These are phyloP conservation scores for Elsinoe batatas DNA, from an alignment of 2,329 filamentous ascomycete genomes.

Conservation along the genomic window DNA sequence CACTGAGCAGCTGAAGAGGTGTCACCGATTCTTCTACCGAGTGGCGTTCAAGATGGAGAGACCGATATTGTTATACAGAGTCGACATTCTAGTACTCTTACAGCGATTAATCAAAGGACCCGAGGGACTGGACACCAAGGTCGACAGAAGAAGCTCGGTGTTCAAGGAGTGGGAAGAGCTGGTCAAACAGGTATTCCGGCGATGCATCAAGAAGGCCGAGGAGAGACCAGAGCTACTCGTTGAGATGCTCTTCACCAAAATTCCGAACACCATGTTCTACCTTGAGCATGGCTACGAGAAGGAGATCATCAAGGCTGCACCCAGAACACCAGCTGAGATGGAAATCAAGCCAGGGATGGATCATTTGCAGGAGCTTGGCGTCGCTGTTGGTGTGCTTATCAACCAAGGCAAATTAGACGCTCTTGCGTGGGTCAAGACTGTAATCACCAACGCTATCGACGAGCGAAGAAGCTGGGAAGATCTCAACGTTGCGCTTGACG, in stretches of 20 bases:
- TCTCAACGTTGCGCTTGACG: slow-evolving; percentile 48
- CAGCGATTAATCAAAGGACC: slow-evolving; percentile 89
- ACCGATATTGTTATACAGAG: slow-evolving; percentile 75
- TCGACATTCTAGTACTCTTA: slow-evolving; percentile 82
- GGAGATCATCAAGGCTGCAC: slow-evolving; percentile 56
- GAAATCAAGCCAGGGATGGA: slow-evolving; percentile 68
- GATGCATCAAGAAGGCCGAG: slow-evolving; percentile 73
- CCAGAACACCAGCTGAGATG: slow-evolving; percentile 66
- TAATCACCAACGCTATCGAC: slow-evolving; percentile 56
- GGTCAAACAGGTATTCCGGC: slow-evolving; percentile 70
- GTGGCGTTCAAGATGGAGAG: slow-evolving; percentile 92
- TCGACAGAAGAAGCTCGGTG: slow-evolving; percentile 27
- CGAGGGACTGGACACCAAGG: slow-evolving; percentile 54
- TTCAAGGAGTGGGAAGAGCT: slow-evolving; percentile 90
- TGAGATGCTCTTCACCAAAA: slow-evolving; percentile 92
- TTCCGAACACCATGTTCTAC: slow-evolving; percentile 70
- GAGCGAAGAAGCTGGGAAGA: slow-evolving; percentile 71
- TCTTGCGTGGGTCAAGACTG: slow-evolving; percentile 70
- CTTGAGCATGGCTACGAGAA: slow-evolving; percentile 85
- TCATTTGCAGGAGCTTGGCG: slow-evolving; percentile 56
- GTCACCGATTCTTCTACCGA: slow-evolving; percentile 88
- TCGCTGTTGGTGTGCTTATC: slow-evolving; percentile 68
- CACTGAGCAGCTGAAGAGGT: slow-evolving; percentile 73
- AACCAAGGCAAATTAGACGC: slow-evolving; percentile 69
- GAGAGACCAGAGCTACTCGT: slow-evolving; percentile 70